These are phyloP conservation scores for Wickerhamiella australiensis DNA, from an alignment of 805 yeast species.

Conservation along the genomic window DNA sequence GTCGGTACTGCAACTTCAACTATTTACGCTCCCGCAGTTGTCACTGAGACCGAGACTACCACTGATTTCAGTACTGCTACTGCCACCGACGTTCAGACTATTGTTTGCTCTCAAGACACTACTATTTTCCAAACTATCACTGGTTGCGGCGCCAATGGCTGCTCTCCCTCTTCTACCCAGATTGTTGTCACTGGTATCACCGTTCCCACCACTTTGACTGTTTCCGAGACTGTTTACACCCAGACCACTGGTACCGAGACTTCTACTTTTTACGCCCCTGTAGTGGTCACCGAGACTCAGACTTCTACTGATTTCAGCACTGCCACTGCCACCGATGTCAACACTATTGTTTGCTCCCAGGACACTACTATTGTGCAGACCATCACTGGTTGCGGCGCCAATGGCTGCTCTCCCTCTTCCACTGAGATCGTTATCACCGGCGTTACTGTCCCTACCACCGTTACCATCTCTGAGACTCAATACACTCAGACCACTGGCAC, in stretches of 20 bases:
- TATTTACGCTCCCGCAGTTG: slow-evolving; percentile 10
- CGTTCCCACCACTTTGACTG: slow-evolving; percentile 10
- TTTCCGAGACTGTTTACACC: neutral
- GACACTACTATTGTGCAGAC: slow-evolving; percentile 9
- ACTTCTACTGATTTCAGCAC: slow-evolving; percentile 5
- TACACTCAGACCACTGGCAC: slow-evolving; percentile 7
- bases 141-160: slow-evolving; percentile 1
- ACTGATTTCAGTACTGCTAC: slow-evolving; percentile 8
- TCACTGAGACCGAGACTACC: slow-evolving; percentile 9
- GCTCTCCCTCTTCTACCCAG: slow-evolving; percentile 2
- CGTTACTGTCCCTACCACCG: slow-evolving; percentile 9
- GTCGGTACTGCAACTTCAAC: slow-evolving; percentile 7
- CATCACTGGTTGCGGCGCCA: slow-evolving; percentile 3
- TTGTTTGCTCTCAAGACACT: slow-evolving; percentile 9
- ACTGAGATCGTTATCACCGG: slow-evolving; percentile 8
- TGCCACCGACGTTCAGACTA: slow-evolving; percentile 8
- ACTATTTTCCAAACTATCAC: slow-evolving; percentile 6
- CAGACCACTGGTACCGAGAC: slow-evolving; percentile 9
- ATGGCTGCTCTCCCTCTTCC: slow-evolving; percentile 6
- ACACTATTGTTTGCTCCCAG: slow-evolving; percentile 2
- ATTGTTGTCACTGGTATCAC: slow-evolving; percentile 7
- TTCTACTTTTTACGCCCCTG: slow-evolving; percentile 9
- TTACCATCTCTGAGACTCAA: slow-evolving; percentile 6
- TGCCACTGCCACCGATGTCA: slow-evolving; percentile 9
- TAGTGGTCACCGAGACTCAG: slow-evolving; percentile 7